A percentile compares a stretch with the other conserved stretches of the same genome.
Evolutionary conservation across 1,284 basidiomycete genomes (phyloP).

Genomic region (Rhodotorula sp.): DNA sequence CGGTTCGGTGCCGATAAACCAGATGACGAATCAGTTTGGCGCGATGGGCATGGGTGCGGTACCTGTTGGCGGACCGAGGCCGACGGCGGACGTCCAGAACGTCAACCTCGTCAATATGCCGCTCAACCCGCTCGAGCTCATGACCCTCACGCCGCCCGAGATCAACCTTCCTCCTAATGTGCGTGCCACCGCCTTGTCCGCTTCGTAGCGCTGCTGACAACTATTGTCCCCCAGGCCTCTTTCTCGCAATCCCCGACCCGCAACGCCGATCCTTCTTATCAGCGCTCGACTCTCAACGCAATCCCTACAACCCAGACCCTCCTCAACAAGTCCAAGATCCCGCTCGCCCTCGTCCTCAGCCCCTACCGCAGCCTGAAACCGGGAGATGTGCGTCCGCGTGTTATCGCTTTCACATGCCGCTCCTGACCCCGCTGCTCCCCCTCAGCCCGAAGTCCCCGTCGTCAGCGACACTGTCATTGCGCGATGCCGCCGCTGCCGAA

Average conservation of each 20-base stretch:
- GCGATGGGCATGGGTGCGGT: constrained; percentile 66
- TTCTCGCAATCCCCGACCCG: constrained; percentile 75
- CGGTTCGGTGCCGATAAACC: constrained; percentile 53
- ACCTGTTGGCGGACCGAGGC: neutral
- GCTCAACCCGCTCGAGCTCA: constrained; percentile 74
- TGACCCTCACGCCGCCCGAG: constrained; percentile 78
- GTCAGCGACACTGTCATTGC: constrained; percentile 94
- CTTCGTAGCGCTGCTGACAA: neutral
- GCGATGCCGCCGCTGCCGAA: constrained; percentile 91
- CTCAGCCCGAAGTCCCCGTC: constrained; percentile 70
- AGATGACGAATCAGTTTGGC: constrained; percentile 77
- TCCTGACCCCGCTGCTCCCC: neutral
- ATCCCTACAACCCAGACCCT: constrained; percentile 91
- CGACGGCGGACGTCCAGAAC: constrained; percentile 18
- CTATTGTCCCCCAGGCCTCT: constrained; percentile 54
- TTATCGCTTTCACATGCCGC: neutral
- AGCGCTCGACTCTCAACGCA: constrained; percentile 86
- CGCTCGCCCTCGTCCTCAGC: constrained; percentile 83
- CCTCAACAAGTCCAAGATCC: constrained; percentile 88
- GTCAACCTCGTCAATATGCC: constrained; percentile 80
- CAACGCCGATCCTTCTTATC: constrained; percentile 87
- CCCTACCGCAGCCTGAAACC: constrained; percentile 78
- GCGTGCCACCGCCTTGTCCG: constrained; percentile 45
- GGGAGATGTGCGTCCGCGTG: constrained; percentile 47
- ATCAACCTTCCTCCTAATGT: constrained; percentile 77